These are phyloP conservation scores for Papiliotrema flavescens DNA, from an alignment of 1,284 basidiomycete species.

Conservation along the genomic window DNA sequence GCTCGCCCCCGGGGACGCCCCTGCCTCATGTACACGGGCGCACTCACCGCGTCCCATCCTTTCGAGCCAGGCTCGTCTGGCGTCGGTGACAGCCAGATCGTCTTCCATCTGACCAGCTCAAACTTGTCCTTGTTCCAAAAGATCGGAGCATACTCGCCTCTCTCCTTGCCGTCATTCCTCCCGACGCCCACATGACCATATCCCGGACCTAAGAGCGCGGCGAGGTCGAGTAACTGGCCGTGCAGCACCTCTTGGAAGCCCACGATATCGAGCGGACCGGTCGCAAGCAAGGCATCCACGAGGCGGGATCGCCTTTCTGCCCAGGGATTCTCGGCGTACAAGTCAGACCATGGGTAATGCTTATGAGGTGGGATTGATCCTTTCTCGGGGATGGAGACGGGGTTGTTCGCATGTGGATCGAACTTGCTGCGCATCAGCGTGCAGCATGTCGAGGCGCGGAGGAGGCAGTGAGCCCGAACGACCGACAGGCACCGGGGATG, in stretches of 20 bases:
- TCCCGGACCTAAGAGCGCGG: slow-evolving; percentile 54
- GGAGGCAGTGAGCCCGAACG: too few species aligned
- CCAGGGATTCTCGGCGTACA: slow-evolving; percentile 37
- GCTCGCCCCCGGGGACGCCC: too few species aligned
- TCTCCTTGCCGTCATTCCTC: slow-evolving; percentile 57
- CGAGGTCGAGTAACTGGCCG: slow-evolving; percentile 60
- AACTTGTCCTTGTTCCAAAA: slow-evolving; percentile 56
- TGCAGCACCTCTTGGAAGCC: slow-evolving; percentile 58
- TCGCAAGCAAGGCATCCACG: slow-evolving; percentile 31
- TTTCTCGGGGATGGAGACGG: slow-evolving; percentile 29
- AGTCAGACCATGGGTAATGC: not conserved
- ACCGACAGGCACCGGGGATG: too few species aligned
- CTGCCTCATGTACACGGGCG: not conserved
- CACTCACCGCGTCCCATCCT: slow-evolving; percentile 48
- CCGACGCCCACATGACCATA: slow-evolving; percentile 63
- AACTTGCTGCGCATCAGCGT: slow-evolving; percentile 21
- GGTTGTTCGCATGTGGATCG: slow-evolving; percentile 21
- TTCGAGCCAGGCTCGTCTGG: slow-evolving; percentile 37
- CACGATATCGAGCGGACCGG: slow-evolving; percentile 39
- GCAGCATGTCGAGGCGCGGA: too few species aligned
- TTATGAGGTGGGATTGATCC: slow-evolving; percentile 20
- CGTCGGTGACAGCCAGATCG: slow-evolving; percentile 41
- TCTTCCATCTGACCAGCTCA: slow-evolving; percentile 31
- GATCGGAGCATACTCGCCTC: slow-evolving; percentile 63
- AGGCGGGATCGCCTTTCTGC: slow-evolving; percentile 38